These are phyloP conservation scores for Phalaenopsis aphrodite DNA, from an alignment of 106 monocot genomes.

Conservation along the genomic window DNA sequence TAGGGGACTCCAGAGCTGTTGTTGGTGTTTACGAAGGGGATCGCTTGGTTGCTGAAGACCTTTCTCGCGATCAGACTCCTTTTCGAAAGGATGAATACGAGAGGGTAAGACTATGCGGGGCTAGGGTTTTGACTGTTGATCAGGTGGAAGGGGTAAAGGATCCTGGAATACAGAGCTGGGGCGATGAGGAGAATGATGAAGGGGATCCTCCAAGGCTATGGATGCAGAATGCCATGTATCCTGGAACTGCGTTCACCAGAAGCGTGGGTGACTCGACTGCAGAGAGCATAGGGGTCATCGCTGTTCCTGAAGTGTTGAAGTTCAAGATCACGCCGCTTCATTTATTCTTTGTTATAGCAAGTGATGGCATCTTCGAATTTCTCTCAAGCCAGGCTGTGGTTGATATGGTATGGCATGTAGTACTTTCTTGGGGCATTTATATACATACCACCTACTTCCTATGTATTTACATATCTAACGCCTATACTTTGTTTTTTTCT, in stretches of 20 bases:
- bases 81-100: conserved; percentile 79
- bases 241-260: conserved; percentile 86
- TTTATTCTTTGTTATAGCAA: conserved; percentile 73
- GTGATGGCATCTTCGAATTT: conserved; percentile 90
- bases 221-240: conserved; percentile 72
- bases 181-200: conserved; percentile 50
- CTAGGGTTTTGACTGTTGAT: conserved; percentile 64
- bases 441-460: neutral
- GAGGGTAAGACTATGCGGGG: conserved; percentile 60
- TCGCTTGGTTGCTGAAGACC: conserved; percentile 39
- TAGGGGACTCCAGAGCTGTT: conserved; percentile 78
- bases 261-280: conserved; percentile 81
- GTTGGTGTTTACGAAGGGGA: conserved; percentile 39
- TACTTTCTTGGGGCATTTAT: neutral
- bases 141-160: conserved; percentile 77
- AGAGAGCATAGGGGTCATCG: conserved; percentile 69
- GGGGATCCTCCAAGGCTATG: conserved; percentile 89
- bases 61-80: conserved; percentile 80
- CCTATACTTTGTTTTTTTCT: too few species aligned
- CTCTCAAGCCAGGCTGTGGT: conserved; percentile 83
- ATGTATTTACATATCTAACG: too few species aligned
- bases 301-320: conserved; percentile 56
- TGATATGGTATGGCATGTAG: conserved; percentile 47
- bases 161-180: conserved; percentile 57
- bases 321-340: conserved; percentile 48